Evolutionary conservation across 768 basidiomycete genomes (phyloP), one percentile per base, ranked within the genome.

Genomic region (Suillus paluster): DNA sequence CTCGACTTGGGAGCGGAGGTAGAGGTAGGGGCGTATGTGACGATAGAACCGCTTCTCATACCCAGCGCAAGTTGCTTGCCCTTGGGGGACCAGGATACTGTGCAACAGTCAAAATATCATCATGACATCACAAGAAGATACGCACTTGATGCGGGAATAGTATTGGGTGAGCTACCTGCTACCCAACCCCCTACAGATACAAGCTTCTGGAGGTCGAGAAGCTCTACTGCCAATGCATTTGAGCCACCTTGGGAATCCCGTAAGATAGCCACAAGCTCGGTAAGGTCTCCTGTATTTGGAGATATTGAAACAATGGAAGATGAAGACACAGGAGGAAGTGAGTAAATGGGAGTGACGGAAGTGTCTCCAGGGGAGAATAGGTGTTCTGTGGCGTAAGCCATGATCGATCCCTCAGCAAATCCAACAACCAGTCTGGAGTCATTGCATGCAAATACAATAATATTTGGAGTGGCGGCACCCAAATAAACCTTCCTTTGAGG

Each of bases 1-100:
- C 86, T 83, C 55, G 81, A 85, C 68, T 90, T 85, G 7, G 81
- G 79, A 2, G 78, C 74, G 6, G 82, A 75, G 11, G 84, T 84
- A 59, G 85, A 84, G 12, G 78, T 78, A 25, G 88, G 81, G 42
- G 83, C 80, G 70, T 86, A 93, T 0, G 90, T 86, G 45, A 91
- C 71, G 42, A 94, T 87, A 58, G 89, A 88, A 3, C 92, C 91
- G 21, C 80, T 81, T 65, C 83, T 83, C 17, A 92, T 75, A 25
- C 89, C 92, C 50, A 94, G 83, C 1, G 90, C 91, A 45, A 94
- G 79, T 60, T 94, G 92, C 70, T 92, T 94, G 49, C 92, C 92
- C 71, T 92, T 92, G 2, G 92, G 90, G 4, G 92, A 94, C 92
- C 92, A 94, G 14, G 89, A 84, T 10, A 89, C 92, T 94, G 60